These are phyloP conservation scores for Pisolithus tinctorius DNA, from an alignment of 768 basidiomycete genomes.

Conservation along the genomic window DNA sequence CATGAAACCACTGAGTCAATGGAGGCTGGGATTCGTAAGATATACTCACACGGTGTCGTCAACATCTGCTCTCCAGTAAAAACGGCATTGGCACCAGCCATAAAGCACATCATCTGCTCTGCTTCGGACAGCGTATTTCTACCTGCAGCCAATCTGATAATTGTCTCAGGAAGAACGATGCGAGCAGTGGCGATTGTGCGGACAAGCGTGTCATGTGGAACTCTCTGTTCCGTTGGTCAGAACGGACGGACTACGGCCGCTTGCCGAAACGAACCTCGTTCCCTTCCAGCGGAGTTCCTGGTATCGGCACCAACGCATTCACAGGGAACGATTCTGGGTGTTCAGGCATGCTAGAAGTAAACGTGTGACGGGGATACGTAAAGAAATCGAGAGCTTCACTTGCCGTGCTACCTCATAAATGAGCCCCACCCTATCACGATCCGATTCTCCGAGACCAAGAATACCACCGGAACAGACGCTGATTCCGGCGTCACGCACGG, in stretches of 20 bases:
- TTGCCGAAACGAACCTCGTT: conserved; percentile 58
- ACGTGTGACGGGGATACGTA: neutral
- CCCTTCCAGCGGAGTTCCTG: conserved; percentile 86
- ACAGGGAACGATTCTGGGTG: conserved; percentile 99
- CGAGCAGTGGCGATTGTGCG: conserved; percentile 95
- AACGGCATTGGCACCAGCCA: conserved; percentile 97
- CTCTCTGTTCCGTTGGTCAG: conserved; percentile 44
- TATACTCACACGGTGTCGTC: conserved; percentile 83
- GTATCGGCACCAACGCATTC: conserved; percentile 93
- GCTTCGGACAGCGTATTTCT: conserved; percentile 82
- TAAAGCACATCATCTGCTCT: conserved; percentile 96
- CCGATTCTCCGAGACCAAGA: conserved; percentile 87
- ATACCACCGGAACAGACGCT: conserved; percentile 98
- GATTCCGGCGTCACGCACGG: conserved; percentile 92
- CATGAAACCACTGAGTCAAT: conserved; percentile 5
- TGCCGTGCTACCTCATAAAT: conserved; percentile 92
- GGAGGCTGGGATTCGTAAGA: neutral
- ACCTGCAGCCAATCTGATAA: conserved; percentile 93
- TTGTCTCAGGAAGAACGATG: conserved; percentile 84
- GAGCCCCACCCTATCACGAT: conserved; percentile 84
- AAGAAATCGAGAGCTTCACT: conserved; percentile 18
- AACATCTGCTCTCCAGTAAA: conserved; percentile 99
- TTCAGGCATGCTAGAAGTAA: conserved; percentile 67
- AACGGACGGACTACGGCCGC: neutral
- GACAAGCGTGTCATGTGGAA: conserved; percentile 76